These are phyloP conservation scores for Kokia cookei DNA, from an alignment of 441 rosid genomes.

Conservation along the genomic window DNA sequence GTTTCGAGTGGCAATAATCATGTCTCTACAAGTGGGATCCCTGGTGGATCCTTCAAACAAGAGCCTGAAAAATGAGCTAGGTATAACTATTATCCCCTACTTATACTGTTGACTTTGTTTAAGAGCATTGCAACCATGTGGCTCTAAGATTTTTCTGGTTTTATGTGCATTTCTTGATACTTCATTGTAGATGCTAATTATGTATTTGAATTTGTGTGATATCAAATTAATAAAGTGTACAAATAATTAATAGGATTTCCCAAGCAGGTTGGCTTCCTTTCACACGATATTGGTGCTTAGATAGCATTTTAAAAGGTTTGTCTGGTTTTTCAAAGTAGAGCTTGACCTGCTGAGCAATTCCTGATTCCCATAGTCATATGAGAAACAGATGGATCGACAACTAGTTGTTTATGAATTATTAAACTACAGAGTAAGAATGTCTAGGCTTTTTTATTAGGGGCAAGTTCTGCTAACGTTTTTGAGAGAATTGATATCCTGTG, in stretches of 20 bases:
- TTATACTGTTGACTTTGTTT: not conserved
- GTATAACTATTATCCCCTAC: constrained; percentile 17
- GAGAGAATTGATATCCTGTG: not conserved
- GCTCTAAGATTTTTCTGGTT: not conserved
- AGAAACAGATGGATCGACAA: not conserved
- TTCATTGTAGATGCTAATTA: not conserved
- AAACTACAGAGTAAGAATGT: not conserved
- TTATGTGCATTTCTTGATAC: not conserved
- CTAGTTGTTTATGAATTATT: not conserved
- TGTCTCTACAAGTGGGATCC: constrained; percentile 45
- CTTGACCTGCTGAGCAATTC: not conserved
- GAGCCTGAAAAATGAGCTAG: constrained; percentile 56
- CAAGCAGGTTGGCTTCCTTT: too few species aligned
- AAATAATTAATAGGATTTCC: too few species aligned
- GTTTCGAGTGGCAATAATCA: constrained; percentile 36
- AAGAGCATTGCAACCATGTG: not conserved
- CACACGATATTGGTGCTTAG: too few species aligned
- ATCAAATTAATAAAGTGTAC: not conserved
- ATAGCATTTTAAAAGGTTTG: too few species aligned
- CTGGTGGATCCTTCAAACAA: constrained; percentile 52
- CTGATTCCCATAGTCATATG: not conserved
- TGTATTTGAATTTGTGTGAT: not conserved
- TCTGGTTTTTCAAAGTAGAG: not conserved
- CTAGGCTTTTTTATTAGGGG: not conserved
- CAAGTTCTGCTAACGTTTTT: not conserved